Evolutionary conservation across 306 rosid genomes (phyloP), one percentile per base, ranked within the genome.

Genomic region (Quercus glauca): DNA sequence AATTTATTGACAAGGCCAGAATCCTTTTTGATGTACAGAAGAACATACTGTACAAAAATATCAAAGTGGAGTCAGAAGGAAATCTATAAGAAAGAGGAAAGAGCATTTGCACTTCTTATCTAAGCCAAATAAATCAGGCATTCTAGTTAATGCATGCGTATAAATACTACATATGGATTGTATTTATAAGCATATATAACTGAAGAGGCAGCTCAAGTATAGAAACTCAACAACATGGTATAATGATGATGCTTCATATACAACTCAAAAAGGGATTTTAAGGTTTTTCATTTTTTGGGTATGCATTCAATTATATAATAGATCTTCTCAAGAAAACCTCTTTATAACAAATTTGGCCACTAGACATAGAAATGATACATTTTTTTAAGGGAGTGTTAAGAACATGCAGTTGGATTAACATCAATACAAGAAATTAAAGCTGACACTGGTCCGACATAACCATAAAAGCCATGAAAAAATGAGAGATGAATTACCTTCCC

Each of bases 1-100:
- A 93, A 84, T 76, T 93, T 91, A 89, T 95, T 95, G 79, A 90
- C 93, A 23, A 96, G 97, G 78, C 89, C 98, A 52, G 98, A 93
- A 49, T 96, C 97, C 87, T 93, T 92, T 1, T 20, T 80, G 61
- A 89, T 86, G 67, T 73, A 14, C 76, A 93, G 80, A 75, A 90
- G 87, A 76, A 88, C 82, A 81, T 91, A 95, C 96, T 94, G 91
- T 78, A 85, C 53, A 79, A 70, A 12, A 80, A 71, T 79, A 87
- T 71, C 23, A 80, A 53, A 64, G 75, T 26, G 60, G 41, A 31
- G 13, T 80, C 17, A 69, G 75, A 5, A 10, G 15, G 57, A 73
- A 65, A 49, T 49, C 53, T 17, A 49, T 13, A 0, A 12, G 17
- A 49, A 49, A 49, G 5, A 49, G 17, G 17, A 80, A 57, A 0